A percentile compares a stretch with the other conserved stretches of the same genome.
phyloP scores from a whole-genome alignment of 164 flowering plant species.

The Piper longum region DNA sequence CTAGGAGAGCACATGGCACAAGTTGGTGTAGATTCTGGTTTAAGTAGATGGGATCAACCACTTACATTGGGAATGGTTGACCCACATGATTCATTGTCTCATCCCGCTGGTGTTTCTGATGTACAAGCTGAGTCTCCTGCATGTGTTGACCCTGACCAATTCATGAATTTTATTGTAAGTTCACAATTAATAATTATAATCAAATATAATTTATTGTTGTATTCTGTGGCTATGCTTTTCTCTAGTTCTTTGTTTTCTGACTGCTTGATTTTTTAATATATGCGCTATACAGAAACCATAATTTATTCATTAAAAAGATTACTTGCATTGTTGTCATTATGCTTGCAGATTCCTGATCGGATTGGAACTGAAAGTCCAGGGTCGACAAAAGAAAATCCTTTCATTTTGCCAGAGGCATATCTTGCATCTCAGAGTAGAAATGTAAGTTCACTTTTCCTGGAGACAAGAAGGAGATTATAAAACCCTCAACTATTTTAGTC shows the following conservation, averaged over 20 bases:
- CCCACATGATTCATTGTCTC: conserved; percentile 95
- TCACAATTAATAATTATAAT: neutral
- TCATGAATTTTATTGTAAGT: conserved; percentile 73
- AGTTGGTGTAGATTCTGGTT: conserved; percentile 60
- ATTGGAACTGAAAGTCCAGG: conserved; percentile 42
- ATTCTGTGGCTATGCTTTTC: neutral
- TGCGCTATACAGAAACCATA: neutral
- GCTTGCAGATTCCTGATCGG: conserved; percentile 79
- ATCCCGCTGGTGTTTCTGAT: conserved; percentile 98
- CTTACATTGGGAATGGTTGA: conserved; percentile 75
- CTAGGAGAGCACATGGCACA: conserved; percentile 78
- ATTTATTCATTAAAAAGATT: neutral
- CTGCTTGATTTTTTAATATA: neutral
- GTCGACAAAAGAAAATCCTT: conserved; percentile 73
- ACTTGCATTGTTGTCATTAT: neutral
- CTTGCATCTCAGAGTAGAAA: conserved; percentile 60
- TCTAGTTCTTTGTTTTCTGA: neutral
- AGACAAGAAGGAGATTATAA: neutral
- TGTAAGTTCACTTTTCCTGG: conserved; percentile 27
- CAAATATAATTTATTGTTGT: neutral
- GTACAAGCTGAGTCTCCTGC: conserved; percentile 81
- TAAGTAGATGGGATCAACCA: conserved; percentile 85
- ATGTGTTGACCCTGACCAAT: conserved; percentile 69
- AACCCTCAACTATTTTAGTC: neutral
- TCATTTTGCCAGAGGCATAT: conserved; percentile 71